Base-by-base conservation (phyloP, 2,329 filamentous ascomycete genomes). In the Pseudocercospora ulei region DNA sequence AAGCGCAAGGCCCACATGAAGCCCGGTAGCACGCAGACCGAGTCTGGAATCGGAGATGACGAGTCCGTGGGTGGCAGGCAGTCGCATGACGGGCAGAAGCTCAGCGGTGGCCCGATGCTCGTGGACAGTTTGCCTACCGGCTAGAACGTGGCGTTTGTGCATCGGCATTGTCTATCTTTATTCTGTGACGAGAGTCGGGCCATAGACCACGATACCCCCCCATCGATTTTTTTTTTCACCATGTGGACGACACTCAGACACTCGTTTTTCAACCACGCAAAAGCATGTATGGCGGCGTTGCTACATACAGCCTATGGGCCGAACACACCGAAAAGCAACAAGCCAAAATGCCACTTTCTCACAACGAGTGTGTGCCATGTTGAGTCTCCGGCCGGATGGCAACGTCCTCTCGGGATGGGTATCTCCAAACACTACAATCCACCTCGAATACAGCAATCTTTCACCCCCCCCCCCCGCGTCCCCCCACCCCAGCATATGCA, bases 1-100 rank as follows among this genome's bases (percentile, higher is more conserved):
- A 65, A 63, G 52, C 56, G 59, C 37, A 50, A 50, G 29, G 47
- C 56, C 4, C 55, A 55, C n/a, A 51, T 50, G 48, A 47, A 43
- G 31, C 41, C 39, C 29, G 47, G 46, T 11, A 45, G 50, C 3
- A 51, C 51, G 30, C 51, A 57, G 46, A 56, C 51, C 5, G 53
- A 56, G 7, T 33, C 37, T 20, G 33, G 33, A 11, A 37, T 20
- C 19, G 35, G 41, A 19, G 33, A 20, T 14, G 12, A 41, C 22
- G 38, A 39, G 20, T 29, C 26, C 33, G 42, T 38, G 4, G 35
- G 23, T 13, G 43, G 35, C 6, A 35, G 42, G 7, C 27, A 29
- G 9, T 23, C 13, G 12, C 35, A 34, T 22, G 37, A 33, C 18
- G 39, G 35, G 17, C 33, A 33, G 8, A 29, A 22, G 8, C 35